Evolutionary conservation across 441 rosid species (phyloP), one percentile per base, ranked within the genome.

Genomic region (Codiaeum variegatum): DNA sequence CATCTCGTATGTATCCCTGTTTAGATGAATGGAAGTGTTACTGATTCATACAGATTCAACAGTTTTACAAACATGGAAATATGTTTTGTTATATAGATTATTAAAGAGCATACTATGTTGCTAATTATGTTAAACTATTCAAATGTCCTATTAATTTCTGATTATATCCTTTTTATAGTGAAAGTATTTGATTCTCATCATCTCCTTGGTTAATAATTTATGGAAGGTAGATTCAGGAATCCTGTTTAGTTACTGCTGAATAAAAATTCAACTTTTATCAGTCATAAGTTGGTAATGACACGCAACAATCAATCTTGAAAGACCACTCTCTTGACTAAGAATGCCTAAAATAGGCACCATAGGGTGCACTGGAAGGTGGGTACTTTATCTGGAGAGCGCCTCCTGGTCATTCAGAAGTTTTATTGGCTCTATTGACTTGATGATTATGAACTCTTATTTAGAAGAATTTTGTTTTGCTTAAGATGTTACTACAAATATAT

Each of bases 1-100:
- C 36, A 31, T 91, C 95, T 76, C 94, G 83, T 76, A 96, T 82
- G 73, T 91, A 93, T 74, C 87, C 95, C 98, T 94, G 73, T 58
- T 62, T 85, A 73, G 65, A 79, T 52, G 78, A 77, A 75, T 28
- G 29, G 74, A 59, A 54, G 29, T 21, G 3, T 69, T 31, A 38
- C 36, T 12, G 49, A 59, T 24, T 40, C 16, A 38, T 8, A 59
- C 26, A 29, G 0, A 16, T 15, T 16, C 5, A 49, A 47, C 10
- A 23, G 11, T 42, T 31, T 0, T 36, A 60, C 2, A 4, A 28
- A 15, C 32, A 21, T 4, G 24, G 26, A 47, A 66, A 21, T 42
- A 19, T 19, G 42, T 6, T 11, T 11, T 42, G 23, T 52, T 24
- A 10, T n/a, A 52, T 10, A 6, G 21, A n/a, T n/a, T 40, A 9